Conservation (phyloP, 352 stramenopile species). For the Phytophthora macrochlamydospora region DNA sequence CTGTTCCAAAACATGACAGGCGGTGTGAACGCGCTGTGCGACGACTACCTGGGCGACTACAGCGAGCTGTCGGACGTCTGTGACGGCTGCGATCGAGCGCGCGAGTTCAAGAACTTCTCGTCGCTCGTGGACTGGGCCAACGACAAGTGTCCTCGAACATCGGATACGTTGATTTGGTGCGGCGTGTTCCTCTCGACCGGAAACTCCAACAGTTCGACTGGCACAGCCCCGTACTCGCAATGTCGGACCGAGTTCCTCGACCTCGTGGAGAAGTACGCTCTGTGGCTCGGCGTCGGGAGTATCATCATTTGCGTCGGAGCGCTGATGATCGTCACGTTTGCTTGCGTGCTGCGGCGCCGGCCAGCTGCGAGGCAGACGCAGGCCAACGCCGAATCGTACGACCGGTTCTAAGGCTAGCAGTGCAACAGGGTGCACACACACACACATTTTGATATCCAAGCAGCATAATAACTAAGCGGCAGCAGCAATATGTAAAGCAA, state of each 20-base stretch:
- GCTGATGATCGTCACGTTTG: conserved; percentile 53
- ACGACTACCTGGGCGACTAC: conserved; percentile 41
- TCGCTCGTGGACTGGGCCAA: conserved; percentile 82
- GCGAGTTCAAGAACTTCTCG: conserved; percentile 66
- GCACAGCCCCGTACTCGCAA: conserved; percentile 54
- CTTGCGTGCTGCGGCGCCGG: conserved; percentile 46
- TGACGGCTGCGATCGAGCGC: conserved; percentile 55
- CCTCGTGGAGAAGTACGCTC: conserved; percentile 45
- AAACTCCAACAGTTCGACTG: conserved; percentile 26
- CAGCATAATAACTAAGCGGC: not conserved
- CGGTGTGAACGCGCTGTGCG: conserved; percentile 67
- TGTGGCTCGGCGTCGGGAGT: conserved; percentile 45
- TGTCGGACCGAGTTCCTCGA: conserved; percentile 56
- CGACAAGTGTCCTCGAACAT: conserved; percentile 67
- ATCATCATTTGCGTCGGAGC: conserved; percentile 45
- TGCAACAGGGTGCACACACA: not conserved
- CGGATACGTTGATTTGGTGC: conserved; percentile 61
- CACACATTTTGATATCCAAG: not conserved
- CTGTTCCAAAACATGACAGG: conserved; percentile 61
- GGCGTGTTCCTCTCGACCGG: conserved; percentile 51
- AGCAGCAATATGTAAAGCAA: not conserved
- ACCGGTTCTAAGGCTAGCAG: conserved; percentile 28
- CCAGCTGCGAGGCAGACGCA: conserved; percentile 11
- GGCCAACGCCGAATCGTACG: conserved; percentile 11
- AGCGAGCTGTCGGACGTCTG: conserved; percentile 51